These are phyloP conservation scores for Annulohypoxylon bovei DNA, from an alignment of 495 filamentous ascomycete genomes.

Conservation along the genomic window DNA sequence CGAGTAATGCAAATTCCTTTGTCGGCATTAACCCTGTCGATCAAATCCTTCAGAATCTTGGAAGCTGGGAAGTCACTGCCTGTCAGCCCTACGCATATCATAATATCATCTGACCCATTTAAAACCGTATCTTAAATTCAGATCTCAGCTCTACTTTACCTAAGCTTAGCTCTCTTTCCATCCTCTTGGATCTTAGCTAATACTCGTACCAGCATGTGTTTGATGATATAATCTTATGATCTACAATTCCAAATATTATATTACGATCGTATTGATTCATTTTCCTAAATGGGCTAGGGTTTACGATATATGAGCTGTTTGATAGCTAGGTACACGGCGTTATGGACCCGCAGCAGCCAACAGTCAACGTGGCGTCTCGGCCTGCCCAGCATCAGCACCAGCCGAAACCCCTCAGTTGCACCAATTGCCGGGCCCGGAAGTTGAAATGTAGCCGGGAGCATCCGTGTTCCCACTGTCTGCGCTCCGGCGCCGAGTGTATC, in stretches of 20 bases:
- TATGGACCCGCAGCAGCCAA: slow-evolving; percentile 17
- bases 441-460: slow-evolving; percentile 73
- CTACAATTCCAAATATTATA: not conserved
- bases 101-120: not conserved
- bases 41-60: not conserved
- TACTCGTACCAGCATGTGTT: too few relatives aligned
- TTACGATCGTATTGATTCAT: not conserved
- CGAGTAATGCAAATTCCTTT: not conserved
- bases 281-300: not conserved
- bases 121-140: not conserved
- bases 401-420: slow-evolving; percentile 66
- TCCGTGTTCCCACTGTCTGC: slow-evolving; percentile 78
- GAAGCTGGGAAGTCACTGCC: not conserved
- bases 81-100: not conserved
- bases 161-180: not conserved
- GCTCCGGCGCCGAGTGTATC: slow-evolving; percentile 73
- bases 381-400: slow-evolving; percentile 2
- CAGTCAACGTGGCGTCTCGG: not conserved
- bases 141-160: not conserved
- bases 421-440: slow-evolving; percentile 79
- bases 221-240: not conserved
- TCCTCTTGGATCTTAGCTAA: too few relatives aligned
- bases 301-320: not conserved
- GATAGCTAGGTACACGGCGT: not conserved
- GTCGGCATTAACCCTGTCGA: not conserved